These are phyloP conservation scores for Coprinopsis strossmayeri DNA, from an alignment of 768 basidiomycete genomes.

Conservation along the genomic window DNA sequence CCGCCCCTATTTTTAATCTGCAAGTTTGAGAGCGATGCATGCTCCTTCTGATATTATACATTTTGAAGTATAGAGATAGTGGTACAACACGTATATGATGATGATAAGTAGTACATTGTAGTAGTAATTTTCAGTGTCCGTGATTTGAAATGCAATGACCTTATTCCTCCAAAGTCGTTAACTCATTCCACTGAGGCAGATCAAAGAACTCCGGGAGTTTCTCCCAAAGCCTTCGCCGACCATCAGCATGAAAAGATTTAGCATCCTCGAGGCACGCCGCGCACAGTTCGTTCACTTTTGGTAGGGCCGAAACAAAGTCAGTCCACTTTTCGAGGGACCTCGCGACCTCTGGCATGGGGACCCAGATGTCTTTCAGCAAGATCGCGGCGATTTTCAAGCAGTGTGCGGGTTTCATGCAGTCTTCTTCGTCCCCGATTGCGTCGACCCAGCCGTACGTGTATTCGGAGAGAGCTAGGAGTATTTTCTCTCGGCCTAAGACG, in stretches of 20 bases:
- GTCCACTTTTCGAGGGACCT: conserved; percentile 6
- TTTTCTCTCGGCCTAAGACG: background rate
- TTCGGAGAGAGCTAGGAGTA: background rate
- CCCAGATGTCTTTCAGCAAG: conserved; percentile 1
- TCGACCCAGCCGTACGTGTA: conserved; percentile 2
- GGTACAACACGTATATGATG: too few species aligned
- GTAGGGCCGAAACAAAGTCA: background rate
- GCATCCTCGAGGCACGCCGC: background rate
- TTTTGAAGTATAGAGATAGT: too few species aligned
- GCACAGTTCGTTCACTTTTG: background rate
- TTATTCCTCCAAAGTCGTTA: background rate
- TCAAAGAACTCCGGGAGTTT: background rate
- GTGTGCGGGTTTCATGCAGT: background rate
- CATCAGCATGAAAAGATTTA: background rate
- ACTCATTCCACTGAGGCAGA: background rate
- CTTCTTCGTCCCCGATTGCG: background rate
- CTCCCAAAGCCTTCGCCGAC: background rate
- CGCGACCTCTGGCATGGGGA: conserved; percentile 5
- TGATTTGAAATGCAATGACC: too few species aligned
- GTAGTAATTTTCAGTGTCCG: too few species aligned
- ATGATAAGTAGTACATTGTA: too few species aligned
- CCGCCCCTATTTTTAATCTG: too few species aligned
- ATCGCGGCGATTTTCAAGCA: background rate
- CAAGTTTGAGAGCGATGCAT: too few species aligned
- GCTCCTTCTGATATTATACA: too few species aligned